phyloP scores from a whole-genome alignment of 371 early-diverging fungal species.

The Mucor velutinosus region DNA sequence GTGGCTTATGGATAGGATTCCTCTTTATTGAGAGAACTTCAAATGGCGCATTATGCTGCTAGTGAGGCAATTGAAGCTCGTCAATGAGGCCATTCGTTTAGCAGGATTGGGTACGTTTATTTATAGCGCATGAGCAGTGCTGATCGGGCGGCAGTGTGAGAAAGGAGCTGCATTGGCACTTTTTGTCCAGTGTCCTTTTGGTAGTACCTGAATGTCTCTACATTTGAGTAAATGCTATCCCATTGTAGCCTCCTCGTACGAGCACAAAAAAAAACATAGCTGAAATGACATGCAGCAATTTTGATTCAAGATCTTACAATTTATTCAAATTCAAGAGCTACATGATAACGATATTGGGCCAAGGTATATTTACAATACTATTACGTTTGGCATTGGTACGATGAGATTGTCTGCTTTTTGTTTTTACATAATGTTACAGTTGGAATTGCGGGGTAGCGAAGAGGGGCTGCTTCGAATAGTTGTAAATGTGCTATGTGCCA shows the following conservation, averaged over 20 bases:
- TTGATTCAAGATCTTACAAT: background rate
- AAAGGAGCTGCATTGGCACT: background rate
- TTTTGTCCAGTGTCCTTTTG: background rate
- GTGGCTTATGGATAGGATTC: constrained; percentile 14
- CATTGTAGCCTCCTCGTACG: no score
- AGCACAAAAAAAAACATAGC: no score
- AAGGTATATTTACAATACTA: background rate
- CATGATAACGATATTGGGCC: background rate
- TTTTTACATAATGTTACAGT: constrained; percentile 16
- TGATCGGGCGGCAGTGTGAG: background rate
- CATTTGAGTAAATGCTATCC: background rate
- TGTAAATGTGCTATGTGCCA: background rate
- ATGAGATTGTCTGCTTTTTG: background rate
- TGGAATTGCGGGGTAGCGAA: background rate
- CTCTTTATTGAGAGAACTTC: background rate
- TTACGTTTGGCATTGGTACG: background rate
- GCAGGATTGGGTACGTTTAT: background rate
- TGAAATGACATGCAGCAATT: no score
- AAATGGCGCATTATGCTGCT: background rate
- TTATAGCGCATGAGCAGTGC: background rate
- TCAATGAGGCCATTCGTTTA: background rate
- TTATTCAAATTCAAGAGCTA: background rate
- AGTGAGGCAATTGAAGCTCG: background rate
- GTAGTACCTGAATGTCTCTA: background rate
- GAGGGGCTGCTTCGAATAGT: background rate